phyloP scores from a whole-genome alignment of 805 yeast species.

The Candida sithepensis region DNA sequence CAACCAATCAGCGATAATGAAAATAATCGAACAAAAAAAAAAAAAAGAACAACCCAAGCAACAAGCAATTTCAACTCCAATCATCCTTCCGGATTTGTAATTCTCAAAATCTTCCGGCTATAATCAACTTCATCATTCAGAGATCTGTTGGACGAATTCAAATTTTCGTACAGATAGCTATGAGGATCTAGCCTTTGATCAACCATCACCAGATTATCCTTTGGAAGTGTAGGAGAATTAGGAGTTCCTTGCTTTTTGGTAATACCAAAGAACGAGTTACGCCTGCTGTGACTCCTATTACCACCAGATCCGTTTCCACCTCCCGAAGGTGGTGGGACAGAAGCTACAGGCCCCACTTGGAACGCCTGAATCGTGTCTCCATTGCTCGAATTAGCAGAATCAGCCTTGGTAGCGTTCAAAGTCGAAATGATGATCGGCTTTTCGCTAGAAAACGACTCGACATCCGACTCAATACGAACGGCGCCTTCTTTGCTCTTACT shows the following conservation, averaged over 20 bases:
- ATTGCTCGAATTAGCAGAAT: background rate
- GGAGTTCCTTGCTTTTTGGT: background rate
- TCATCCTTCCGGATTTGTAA: conserved; percentile 43
- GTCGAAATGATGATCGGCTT: conserved; percentile 16
- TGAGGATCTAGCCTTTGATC: conserved; percentile 63
- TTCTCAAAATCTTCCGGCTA: conserved; percentile 51
- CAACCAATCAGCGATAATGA: too few relatives aligned
- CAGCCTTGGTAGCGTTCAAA: background rate
- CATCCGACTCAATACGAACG: conserved; percentile 19
- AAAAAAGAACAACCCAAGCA: background rate
- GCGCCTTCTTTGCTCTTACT: conserved; percentile 1
- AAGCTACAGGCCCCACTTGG: background rate
- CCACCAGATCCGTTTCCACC: background rate
- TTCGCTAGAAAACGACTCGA: conserved; percentile 17
- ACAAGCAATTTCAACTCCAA: too few relatives aligned
- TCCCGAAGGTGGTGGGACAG: background rate
- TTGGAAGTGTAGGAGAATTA: background rate
- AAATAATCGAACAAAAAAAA: background rate
- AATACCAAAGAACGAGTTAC: background rate
- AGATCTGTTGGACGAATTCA: conserved; percentile 40
- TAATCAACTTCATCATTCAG: conserved; percentile 57
- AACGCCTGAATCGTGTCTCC: background rate
- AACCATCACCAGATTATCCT: conserved; percentile 31
- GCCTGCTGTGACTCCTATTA: conserved; percentile 3
- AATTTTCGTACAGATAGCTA: conserved; percentile 46